Evolutionary conservation across 139 green algal species (phyloP), one percentile per base, ranked within the genome.

Genomic region (Marvania coccoides): DNA sequence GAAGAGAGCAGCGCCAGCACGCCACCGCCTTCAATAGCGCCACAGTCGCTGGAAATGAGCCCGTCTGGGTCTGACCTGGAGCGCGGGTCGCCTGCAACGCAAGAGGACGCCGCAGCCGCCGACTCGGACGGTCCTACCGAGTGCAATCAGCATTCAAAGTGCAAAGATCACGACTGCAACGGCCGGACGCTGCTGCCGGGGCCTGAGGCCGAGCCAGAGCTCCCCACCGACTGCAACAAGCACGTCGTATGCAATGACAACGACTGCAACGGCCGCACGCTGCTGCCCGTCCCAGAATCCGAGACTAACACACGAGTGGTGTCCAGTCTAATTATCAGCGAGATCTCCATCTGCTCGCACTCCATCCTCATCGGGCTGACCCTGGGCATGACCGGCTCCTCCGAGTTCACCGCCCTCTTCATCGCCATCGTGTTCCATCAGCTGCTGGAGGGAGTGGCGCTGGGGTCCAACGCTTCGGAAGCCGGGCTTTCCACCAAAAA

Each of bases 341-440:
- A 57, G 36, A 48, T 73, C 37, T 72, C 67, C 31, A 61, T 67
- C 33, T 37, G 30, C 28, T 26, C 55, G 36, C 58, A 66, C 30
- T 56, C 33, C 3, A 28, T 81, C 12, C 58, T 85, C 26, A 85
- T 85, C 30, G 79, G 79, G 8, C 40, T 83, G 3, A 63, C 74
- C 8, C 58, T 88, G 46, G 82, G 82, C 10, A 68, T 87, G 6
- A 75, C 67, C 28, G 24, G 26, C 36, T 40, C 57, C 36, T 14
- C 47, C 39, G 40, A 61, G 51, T 76, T 75, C 24, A 58, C 60
- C 3, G 63, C 63, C 1, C 71, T 88, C 5, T 58, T 87, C 15
- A 73, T 82, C 12, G 82, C 80, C 12, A 47, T 88, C 5, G 67
- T 60, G 24, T 80, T 91, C 39, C 85, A 91, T 58, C 71, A 79